phyloP scores from a whole-genome alignment of 2,329 filamentous ascomycete genomes.

The Teratosphaeria viscida region DNA sequence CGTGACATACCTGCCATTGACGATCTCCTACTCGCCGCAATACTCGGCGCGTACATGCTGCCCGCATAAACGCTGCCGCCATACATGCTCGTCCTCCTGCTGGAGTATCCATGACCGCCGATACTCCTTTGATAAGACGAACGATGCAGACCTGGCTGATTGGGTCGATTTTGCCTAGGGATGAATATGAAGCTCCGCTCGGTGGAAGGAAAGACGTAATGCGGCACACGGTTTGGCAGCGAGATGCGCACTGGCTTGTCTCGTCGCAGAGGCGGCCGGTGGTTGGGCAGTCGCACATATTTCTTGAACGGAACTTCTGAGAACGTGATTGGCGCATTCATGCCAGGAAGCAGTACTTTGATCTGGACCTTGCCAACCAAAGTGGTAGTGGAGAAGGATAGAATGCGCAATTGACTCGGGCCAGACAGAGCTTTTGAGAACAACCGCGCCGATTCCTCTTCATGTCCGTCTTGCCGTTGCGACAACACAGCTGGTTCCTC shows the following conservation, averaged over 20 bases:
- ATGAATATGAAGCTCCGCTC: conserved; percentile 98
- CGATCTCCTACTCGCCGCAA: conserved; percentile 80
- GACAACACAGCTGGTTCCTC: conserved; percentile 23
- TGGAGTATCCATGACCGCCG: conserved; percentile 56
- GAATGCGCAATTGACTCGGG: conserved; percentile 12
- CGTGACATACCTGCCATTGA: conserved; percentile 60
- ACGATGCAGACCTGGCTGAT: conserved; percentile 52
- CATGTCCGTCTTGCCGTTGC: conserved; percentile 8
- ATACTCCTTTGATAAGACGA: conserved; percentile 56
- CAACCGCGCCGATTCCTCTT: conserved; percentile 17
- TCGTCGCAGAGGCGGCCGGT: conserved; percentile 82
- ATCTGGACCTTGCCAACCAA: conserved; percentile 77
- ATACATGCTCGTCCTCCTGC: conserved; percentile 71
- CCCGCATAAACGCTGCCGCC: conserved; percentile 72
- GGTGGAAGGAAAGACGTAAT: conserved; percentile 81
- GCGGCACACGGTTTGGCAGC: conserved; percentile 64
- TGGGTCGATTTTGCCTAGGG: conserved; percentile 81
- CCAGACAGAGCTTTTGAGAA: conserved; percentile 11
- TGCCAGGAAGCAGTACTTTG: conserved; percentile 66
- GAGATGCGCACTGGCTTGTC: conserved; percentile 96
- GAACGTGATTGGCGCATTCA: conserved; percentile 61
- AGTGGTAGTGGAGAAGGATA: conserved; percentile 65
- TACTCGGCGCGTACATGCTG: conserved; percentile 74
- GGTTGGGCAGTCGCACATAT: conserved; percentile 88
- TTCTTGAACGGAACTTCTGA: conserved; percentile 72